Evolutionary conservation across 257 asterid species (phyloP).

Genomic region (Nicotiana tabacum): DNA sequence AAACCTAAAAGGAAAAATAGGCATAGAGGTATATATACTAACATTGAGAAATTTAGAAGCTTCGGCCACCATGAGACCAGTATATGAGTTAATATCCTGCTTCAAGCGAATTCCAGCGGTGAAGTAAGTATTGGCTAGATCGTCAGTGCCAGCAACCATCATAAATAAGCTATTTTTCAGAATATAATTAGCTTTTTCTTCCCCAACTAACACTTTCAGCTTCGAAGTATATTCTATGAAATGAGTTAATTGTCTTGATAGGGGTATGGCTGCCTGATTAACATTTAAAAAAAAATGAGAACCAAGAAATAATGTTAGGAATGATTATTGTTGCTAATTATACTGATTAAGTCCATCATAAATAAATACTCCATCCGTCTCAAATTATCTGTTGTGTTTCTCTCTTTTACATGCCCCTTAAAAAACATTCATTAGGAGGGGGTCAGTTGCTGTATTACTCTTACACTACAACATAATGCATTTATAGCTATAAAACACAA

Average conservation of each 20-base stretch:
- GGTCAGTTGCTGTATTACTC: no score
- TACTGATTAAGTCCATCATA: no score
- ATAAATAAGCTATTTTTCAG: slow-evolving; percentile 38
- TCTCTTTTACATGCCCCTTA: no score
- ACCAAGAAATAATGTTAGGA: not conserved
- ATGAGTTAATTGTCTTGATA: slow-evolving; percentile 43
- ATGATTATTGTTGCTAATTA: no score
- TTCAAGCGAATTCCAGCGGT: slow-evolving; percentile 33
- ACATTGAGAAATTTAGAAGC: slow-evolving; percentile 60
- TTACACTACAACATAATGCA: no score
- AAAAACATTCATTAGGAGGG: no score
- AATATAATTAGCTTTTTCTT: slow-evolving; percentile 35
- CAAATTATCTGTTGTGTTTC: no score
- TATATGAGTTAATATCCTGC: slow-evolving; percentile 43
- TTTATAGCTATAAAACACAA: no score
- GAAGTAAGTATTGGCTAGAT: slow-evolving; percentile 77
- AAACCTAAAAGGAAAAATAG: not conserved
- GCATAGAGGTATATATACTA: not conserved
- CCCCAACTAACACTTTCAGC: slow-evolving; percentile 55
- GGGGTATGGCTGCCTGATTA: slow-evolving; percentile 45
- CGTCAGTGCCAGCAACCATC: slow-evolving; percentile 75
- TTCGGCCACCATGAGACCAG: slow-evolving; percentile 49
- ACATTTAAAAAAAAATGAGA: not conserved
- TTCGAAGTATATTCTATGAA: slow-evolving; percentile 60
- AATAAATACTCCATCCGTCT: no score